Base-by-base conservation (phyloP, 2,329 filamentous ascomycete genomes). In the Fusarium sp. region DNA sequence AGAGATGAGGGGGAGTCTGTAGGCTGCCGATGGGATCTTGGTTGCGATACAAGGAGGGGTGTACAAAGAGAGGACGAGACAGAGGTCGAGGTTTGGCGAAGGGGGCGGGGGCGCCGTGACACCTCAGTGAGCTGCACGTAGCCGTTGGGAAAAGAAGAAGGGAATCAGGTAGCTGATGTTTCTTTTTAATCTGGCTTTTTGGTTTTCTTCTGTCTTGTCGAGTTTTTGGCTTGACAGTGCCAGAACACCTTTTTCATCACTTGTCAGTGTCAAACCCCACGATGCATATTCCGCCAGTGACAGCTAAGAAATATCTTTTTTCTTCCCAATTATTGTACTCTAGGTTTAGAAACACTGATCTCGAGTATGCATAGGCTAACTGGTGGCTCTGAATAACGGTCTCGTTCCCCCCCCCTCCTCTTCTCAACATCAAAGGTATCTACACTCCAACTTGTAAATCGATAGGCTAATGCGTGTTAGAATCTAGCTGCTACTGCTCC, bases 51-150 rank as follows among this genome's bases (percentile, higher is more conserved):
- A 47, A 16, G 42, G 10, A 11, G 40, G 40, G 42, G 42, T 8
- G n/a, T 4, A 16, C 52, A 47, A 38, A 47, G 45, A 57, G 50
- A 56, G 29, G 29, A 29, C 29, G 31, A 71, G 68, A 40, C 66
- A 64, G 37, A 52, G 59, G 70, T 66, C 66, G 67, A 68, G 61
- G 63, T 22, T 62, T 62, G 58, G 37, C 71, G 67, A 73, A 58
- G 60, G 58, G 45, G 60, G 73, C n/a, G n/a, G 56, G 40, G 29
- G 64, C 45, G 24, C 62, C 24, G 71, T 74, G 71, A 66, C 29
- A 74, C 71, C 47, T 66, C 47, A 31, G 57, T 20, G 38, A 59
- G 64, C 58, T 74, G 71, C 71, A 74, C 52, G 52, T 50, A 74
- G 38, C 71, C 71, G 71, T 40, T 40, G 67, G 14, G 22, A 47